Percentiles rank a stretch among this genome's conserved stretches.
Evolutionary conservation across 169 alveolate species (phyloP).

Genomic region (Cryptosporidium canis): DNA sequence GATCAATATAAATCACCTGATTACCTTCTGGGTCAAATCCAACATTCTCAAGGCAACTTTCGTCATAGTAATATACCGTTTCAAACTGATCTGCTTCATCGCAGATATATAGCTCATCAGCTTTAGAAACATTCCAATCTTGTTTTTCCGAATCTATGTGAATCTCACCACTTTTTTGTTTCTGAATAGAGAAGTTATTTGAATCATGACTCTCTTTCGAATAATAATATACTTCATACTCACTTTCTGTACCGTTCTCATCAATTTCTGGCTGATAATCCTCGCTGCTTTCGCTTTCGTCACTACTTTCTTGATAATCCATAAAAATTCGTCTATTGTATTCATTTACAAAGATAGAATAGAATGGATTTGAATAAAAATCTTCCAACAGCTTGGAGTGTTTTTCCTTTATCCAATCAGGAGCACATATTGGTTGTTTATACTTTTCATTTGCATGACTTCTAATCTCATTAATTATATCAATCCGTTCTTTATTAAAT

Average conservation of each 20-base stretch:
- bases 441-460: slow-evolving; percentile 11
- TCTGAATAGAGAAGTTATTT: not conserved
- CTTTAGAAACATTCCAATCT: slow-evolving; percentile 7
- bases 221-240: slow-evolving; percentile 9
- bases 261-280: slow-evolving; percentile 11
- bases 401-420: slow-evolving; percentile 39
- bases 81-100: slow-evolving; percentile 46
- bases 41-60: not conserved
- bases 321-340: slow-evolving; percentile 16
- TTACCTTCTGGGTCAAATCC: not conserved
- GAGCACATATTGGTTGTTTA: slow-evolving; percentile 36
- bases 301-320: slow-evolving; percentile 14
- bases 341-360: slow-evolving; percentile 51
- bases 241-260: slow-evolving; percentile 16
- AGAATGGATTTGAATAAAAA: slow-evolving; percentile 69
- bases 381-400: slow-evolving; percentile 53
- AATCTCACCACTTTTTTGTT: not conserved
- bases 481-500: not conserved
- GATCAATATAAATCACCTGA: not conserved
- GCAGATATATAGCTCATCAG: slow-evolving; percentile 13
- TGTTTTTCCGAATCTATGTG: not conserved
- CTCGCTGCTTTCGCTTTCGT: slow-evolving; percentile 6
- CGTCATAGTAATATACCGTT: slow-evolving; percentile 39
- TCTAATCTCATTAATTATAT: slow-evolving; percentile 22
- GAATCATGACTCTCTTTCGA: not conserved